phyloP scores from a whole-genome alignment of 163 green algal species.

The Prototheca stagnorum region DNA sequence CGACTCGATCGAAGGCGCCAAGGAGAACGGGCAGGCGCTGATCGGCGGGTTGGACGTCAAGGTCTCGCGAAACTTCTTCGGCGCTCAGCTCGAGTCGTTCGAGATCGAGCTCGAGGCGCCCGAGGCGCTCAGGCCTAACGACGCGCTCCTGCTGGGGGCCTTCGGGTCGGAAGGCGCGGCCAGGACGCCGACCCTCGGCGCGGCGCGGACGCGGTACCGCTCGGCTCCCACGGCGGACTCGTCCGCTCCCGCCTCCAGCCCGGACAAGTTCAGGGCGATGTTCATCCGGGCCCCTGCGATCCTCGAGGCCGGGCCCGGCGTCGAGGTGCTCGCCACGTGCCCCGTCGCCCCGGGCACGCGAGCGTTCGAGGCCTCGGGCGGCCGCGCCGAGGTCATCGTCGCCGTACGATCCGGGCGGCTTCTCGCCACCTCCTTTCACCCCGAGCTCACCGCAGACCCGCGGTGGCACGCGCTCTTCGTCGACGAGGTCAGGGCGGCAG shows the following conservation, averaged over 20 bases:
- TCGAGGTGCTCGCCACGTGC: conserved; percentile 69
- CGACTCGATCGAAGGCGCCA: conserved; percentile 60
- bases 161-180: background rate
- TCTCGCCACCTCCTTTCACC: conserved; percentile 93
- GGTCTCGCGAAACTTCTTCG: conserved; percentile 96
- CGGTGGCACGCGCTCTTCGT: conserved; percentile 72
- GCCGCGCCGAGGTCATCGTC: conserved; percentile 53
- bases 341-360: conserved; percentile 26
- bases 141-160: no score
- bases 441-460: conserved; percentile 83
- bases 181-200: conserved; percentile 1
- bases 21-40: conserved; percentile 85
- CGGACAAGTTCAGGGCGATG: conserved; percentile 70
- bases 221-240: no score
- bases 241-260: background rate
- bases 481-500: conserved; percentile 46
- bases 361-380: conserved; percentile 14
- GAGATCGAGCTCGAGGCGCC: conserved; percentile 54
- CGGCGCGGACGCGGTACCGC: no score
- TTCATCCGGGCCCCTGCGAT: conserved; percentile 95
- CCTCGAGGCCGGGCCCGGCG: conserved; percentile 36
- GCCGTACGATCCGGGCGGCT: conserved; percentile 63
- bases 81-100: conserved; percentile 84
- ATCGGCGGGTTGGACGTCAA: conserved; percentile 81
- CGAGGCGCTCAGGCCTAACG: conserved; percentile 31